Evolutionary conservation across 2,329 filamentous ascomycete species (phyloP).

Genomic region (Pseudopithomyces chartarum): DNA sequence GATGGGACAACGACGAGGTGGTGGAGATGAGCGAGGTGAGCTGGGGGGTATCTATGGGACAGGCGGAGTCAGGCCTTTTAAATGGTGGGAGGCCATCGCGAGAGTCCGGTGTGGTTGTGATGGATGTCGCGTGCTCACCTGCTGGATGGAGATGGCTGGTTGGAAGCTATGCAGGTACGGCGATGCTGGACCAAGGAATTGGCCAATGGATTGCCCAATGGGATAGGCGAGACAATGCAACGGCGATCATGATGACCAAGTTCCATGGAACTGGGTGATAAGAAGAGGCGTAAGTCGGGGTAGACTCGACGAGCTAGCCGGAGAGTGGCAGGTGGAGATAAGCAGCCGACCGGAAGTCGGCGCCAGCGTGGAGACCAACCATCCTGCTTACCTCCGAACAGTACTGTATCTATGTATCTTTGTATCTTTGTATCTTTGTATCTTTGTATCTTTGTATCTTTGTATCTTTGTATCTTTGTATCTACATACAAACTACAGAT

Average conservation of each 20-base stretch:
- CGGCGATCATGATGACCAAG: background rate
- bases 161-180: conserved; percentile 1
- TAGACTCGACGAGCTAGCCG: conserved; percentile 5
- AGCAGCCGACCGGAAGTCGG: background rate
- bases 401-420: too few species aligned
- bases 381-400: too few species aligned
- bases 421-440: too few species aligned
- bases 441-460: background rate
- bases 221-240: background rate
- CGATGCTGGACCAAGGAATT: too few species aligned
- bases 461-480: background rate
- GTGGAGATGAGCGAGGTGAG: background rate
- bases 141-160: background rate
- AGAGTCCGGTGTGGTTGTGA: background rate
- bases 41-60: background rate
- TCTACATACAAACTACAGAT: background rate
- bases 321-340: conserved; percentile 10
- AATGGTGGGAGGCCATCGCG: background rate
- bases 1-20: background rate
- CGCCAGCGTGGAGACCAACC: background rate
- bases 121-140: conserved; percentile 9
- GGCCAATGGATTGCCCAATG: background rate
- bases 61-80: background rate
- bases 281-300: background rate
- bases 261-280: background rate